These are phyloP conservation scores for Cephaloascus albidus DNA, from an alignment of 805 yeast species.

Conservation along the genomic window DNA sequence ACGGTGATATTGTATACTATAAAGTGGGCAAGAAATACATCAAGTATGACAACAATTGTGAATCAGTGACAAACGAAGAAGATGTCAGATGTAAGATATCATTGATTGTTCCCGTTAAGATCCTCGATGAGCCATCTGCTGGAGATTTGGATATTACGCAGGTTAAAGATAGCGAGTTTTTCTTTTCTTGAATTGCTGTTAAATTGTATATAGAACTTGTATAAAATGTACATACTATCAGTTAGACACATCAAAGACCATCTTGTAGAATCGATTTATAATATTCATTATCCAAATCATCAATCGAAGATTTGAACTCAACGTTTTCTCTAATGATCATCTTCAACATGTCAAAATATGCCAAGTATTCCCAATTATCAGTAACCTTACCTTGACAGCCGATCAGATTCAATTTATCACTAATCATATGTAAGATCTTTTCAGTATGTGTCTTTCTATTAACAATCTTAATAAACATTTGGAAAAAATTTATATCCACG, in stretches of 20 bases:
- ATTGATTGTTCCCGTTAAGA: conserved; percentile 19
- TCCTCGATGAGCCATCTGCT: conserved; percentile 16
- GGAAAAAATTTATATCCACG: background rate
- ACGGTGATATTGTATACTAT: background rate
- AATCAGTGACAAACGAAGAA: background rate
- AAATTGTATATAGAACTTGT: too few species aligned
- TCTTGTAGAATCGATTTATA: too few species aligned
- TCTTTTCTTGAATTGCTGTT: conserved; percentile 18
- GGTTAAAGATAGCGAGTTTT: conserved; percentile 22
- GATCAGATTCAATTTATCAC: background rate
- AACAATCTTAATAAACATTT: too few species aligned
- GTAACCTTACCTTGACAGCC: background rate
- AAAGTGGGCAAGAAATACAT: background rate
- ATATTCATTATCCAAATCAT: background rate
- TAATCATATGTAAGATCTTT: background rate
- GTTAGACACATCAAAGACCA: too few species aligned
- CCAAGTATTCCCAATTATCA: background rate
- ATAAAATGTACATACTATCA: too few species aligned
- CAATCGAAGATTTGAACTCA: background rate
- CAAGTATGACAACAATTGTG: background rate
- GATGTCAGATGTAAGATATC: background rate
- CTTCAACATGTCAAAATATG: background rate
- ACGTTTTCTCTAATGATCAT: background rate
- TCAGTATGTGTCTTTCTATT: background rate
- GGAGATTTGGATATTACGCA: conserved; percentile 22